Evolutionary conservation across 352 stramenopile genomes (phyloP), one percentile per base, ranked within the genome.

Genomic region (Phytophthora agathidicida): DNA sequence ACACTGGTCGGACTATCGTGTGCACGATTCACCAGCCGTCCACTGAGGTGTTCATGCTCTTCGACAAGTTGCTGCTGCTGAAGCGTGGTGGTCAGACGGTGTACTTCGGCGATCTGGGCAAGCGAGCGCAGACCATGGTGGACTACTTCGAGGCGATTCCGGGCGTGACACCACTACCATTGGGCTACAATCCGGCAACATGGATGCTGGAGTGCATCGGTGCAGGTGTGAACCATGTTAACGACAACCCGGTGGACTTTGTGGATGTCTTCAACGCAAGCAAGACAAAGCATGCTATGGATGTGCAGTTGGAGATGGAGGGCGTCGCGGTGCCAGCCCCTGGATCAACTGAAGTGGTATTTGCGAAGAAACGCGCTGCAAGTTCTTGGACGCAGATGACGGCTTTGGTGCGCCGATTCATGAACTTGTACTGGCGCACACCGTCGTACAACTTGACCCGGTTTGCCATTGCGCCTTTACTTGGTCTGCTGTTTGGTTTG

Each of bases 21-120:
- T 90, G 83, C 45, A 97, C 89, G n/a, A 97, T 97, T 54, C 91
- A 97, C 50, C 91, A 97, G 68, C 91, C 91, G 9, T 93, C 76
- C 44, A 83, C 73, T 10, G 71, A 80, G 32, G 82, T 97, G 13
- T 97, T 96, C 71, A 65, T 82, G 24, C 80, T 83, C 33, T 90
- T 88, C 51, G 89, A 97, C 56, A 73, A 90, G 36, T 59, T 97
- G 23, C 50, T 97, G 17, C 71, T 97, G n/a, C 58, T 97, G 10
- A 89, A 92, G 60, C 87, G 85, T 23, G 88, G 90, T 19, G 88
- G 88, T 5, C 42, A 80, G 32, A 80, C 82, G 31, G 87, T 97
- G 6, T 97, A 86, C 62, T 91, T 91, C 67, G 91, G 89, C 17
- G 74, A 84, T 16, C 57, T 96, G 9, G 90, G 90, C 35, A 39